Evolutionary conservation across 140 eudicot genomes (phyloP).

Genomic region (Oenanthe javanica): DNA sequence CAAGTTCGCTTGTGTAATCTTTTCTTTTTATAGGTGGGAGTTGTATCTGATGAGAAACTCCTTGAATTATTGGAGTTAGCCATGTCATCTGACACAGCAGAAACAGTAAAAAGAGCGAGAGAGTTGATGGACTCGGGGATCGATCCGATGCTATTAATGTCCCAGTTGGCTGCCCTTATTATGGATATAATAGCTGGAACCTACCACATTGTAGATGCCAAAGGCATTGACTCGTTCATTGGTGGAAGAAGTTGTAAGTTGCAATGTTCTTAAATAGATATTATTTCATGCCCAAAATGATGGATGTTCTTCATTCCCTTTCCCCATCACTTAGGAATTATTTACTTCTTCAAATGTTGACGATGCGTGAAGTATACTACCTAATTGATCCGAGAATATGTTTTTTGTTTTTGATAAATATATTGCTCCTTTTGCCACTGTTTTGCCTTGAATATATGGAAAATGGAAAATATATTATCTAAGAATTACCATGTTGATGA

Average conservation of each 20-base stretch:
- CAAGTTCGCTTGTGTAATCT: background rate
- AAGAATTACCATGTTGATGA: background rate
- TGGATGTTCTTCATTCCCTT: constrained; percentile 1
- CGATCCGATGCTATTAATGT: constrained; percentile 80
- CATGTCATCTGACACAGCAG: constrained; percentile 83
- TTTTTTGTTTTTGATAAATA: background rate
- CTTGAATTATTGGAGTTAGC: constrained; percentile 81
- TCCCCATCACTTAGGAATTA: background rate
- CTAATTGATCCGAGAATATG: background rate
- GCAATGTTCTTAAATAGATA: background rate
- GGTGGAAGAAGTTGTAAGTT: constrained; percentile 87
- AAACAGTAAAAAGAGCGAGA: constrained; percentile 81
- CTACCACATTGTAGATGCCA: constrained; percentile 52
- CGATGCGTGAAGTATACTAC: background rate
- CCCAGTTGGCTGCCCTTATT: constrained; percentile 76
- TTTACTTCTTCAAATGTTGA: background rate
- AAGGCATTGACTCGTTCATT: constrained; percentile 37
- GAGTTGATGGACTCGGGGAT: constrained; percentile 82
- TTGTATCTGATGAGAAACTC: constrained; percentile 78
- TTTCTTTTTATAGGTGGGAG: constrained; percentile 58
- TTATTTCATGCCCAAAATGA: background rate
- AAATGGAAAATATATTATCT: background rate
- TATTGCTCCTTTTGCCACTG: background rate
- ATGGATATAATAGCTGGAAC: constrained; percentile 93
- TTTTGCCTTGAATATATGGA: background rate